Conservation (phyloP, 2,329 filamentous ascomycete species). For the Trichoderma sp. region DNA sequence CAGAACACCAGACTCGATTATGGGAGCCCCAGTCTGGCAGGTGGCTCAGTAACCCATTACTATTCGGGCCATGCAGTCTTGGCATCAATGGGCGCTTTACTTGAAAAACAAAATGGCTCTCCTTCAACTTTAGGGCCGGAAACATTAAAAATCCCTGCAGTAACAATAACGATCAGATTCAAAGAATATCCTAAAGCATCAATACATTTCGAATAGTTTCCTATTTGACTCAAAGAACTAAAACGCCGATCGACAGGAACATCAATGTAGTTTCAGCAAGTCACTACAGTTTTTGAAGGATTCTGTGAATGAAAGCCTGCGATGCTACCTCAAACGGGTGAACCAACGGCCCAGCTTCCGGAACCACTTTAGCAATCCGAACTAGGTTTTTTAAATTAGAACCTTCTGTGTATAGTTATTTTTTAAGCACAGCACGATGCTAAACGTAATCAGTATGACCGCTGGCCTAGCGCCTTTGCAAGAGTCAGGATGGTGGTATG, state of each 20-base stretch:
- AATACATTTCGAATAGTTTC: background rate
- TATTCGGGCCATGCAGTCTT: background rate
- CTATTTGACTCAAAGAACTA: background rate
- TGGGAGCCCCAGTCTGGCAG: background rate
- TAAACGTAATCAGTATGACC: background rate
- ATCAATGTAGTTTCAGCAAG: background rate
- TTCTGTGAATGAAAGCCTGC: background rate
- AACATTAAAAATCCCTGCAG: background rate
- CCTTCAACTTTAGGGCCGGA: background rate
- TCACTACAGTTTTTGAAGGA: background rate
- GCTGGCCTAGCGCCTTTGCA: background rate
- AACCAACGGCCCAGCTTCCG: background rate
- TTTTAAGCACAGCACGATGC: background rate
- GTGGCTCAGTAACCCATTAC: background rate
- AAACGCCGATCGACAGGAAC: background rate
- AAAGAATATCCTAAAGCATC: background rate
- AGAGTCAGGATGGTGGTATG: background rate
- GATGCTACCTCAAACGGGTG: background rate
- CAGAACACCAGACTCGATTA: background rate
- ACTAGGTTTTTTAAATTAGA: background rate
- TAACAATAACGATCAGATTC: background rate
- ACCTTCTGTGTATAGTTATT: conserved; percentile 6
- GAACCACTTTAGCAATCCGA: background rate
- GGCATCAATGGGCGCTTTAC: background rate
- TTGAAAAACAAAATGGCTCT: background rate